These are phyloP conservation scores for Corchorus olitorius DNA, from an alignment of 345 rosid species.

Conservation along the genomic window DNA sequence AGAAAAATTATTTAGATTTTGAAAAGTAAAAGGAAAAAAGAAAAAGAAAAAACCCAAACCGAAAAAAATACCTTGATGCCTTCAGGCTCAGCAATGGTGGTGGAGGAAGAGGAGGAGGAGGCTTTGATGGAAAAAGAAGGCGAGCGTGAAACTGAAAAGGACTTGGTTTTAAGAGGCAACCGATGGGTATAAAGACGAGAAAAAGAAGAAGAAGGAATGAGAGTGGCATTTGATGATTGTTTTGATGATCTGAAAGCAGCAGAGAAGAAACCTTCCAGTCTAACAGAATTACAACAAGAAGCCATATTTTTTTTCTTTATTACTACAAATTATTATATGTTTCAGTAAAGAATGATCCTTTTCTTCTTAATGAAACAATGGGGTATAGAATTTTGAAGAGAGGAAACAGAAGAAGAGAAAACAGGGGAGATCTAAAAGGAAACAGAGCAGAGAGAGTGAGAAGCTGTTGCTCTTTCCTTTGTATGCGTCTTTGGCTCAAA, in stretches of 20 bases:
- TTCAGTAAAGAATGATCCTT: not conserved
- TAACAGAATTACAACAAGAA: conserved; percentile 37
- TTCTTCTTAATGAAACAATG: not conserved
- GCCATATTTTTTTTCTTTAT: conserved; percentile 30
- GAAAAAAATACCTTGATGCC: conserved; percentile 58
- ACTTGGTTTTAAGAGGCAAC: conserved; percentile 28
- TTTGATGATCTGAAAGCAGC: conserved; percentile 23
- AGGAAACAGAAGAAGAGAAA: not conserved
- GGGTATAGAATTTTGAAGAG: too few species aligned
- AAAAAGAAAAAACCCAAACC: not conserved
- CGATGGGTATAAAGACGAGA: conserved; percentile 25
- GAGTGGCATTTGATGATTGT: conserved; percentile 16
- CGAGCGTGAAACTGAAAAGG: conserved; percentile 20
- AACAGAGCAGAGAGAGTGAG: not conserved
- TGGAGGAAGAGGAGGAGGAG: conserved; percentile 55
- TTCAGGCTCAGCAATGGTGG: conserved; percentile 64
- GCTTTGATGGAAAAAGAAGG: conserved; percentile 38
- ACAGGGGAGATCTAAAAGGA: not conserved
- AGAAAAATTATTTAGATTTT: not conserved
- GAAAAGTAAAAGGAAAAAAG: conserved; percentile 3
- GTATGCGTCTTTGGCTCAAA: not conserved
- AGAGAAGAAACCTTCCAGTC: conserved; percentile 37
- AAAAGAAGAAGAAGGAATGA: conserved; percentile 24
- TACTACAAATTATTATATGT: not conserved
- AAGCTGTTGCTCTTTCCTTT: not conserved